phyloP scores from a whole-genome alignment of 164 flowering plant species.

The Platanus orientalis region DNA sequence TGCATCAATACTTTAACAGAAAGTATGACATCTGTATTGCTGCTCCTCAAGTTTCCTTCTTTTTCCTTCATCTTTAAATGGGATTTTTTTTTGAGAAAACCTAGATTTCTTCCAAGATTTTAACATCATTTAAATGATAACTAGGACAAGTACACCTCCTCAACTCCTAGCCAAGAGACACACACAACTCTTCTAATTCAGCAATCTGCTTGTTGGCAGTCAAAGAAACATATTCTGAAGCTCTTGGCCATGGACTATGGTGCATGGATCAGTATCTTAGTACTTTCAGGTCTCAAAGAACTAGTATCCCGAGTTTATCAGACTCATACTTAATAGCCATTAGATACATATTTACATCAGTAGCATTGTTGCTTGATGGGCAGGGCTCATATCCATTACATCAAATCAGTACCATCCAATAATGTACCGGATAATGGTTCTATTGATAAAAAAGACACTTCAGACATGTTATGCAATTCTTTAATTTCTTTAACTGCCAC shows the following conservation, averaged over 20 bases:
- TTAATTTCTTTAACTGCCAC: conserved; percentile 41
- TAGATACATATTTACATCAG: background rate
- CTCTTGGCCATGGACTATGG: background rate
- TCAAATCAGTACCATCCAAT: background rate
- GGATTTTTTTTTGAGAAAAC: too few species aligned
- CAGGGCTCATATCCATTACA: background rate
- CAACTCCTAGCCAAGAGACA: conserved; percentile 49
- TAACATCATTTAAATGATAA: conserved; percentile 54
- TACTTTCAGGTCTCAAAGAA: background rate
- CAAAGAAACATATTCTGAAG: conserved; percentile 32
- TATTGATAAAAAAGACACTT: conserved; percentile 50
- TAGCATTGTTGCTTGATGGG: background rate
- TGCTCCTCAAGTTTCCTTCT: conserved; percentile 20
- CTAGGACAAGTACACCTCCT: conserved; percentile 52
- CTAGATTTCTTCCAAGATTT: conserved; percentile 36
- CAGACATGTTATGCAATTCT: conserved; percentile 49
- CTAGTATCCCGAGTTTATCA: background rate
- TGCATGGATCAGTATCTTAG: background rate
- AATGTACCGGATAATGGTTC: background rate
- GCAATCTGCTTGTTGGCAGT: conserved; percentile 60
- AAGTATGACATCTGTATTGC: conserved; percentile 2
- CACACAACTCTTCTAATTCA: conserved; percentile 42
- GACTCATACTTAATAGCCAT: background rate
- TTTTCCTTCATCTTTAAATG: too few species aligned
- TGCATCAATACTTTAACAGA: background rate